Evolutionary conservation across 106 monocot species (phyloP).

Genomic region (Phalaenopsis aphrodite): DNA sequence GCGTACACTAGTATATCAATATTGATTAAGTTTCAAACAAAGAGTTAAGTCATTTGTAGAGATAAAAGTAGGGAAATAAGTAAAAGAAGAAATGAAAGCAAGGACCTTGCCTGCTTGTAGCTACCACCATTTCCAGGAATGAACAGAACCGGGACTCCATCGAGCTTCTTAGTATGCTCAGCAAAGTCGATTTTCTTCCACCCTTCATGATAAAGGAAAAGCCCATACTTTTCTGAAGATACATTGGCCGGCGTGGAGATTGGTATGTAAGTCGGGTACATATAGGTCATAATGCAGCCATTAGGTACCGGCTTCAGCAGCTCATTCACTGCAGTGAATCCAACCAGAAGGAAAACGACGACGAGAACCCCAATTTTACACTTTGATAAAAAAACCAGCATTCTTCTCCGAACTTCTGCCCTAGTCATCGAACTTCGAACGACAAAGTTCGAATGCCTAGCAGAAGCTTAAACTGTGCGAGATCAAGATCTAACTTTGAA

Average conservation of each 20-base stretch:
- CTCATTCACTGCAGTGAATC: conserved; percentile 43
- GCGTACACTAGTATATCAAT: background rate
- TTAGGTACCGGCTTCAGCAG: conserved; percentile 64
- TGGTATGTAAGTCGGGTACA: conserved; percentile 96
- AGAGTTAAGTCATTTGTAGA: background rate
- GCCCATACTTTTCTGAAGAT: conserved; percentile 66
- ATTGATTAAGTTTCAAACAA: background rate
- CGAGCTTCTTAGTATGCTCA: conserved; percentile 63
- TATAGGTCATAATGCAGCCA: conserved; percentile 92
- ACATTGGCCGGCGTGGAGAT: conserved; percentile 49
- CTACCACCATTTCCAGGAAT: conserved; percentile 98
- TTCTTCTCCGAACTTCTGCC: background rate
- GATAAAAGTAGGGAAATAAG: background rate
- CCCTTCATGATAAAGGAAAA: conserved; percentile 94
- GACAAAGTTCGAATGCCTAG: background rate
- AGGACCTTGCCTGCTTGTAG: conserved; percentile 75
- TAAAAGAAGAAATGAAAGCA: background rate
- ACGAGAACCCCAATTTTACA: conserved; percentile 38
- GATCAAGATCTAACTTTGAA: background rate
- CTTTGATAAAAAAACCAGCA: conserved; percentile 37
- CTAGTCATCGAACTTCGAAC: background rate
- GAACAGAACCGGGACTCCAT: conserved; percentile 87
- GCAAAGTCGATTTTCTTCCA: conserved; percentile 93
- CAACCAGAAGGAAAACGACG: conserved; percentile 24
- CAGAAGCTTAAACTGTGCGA: background rate